Evolutionary conservation across 2,329 filamentous ascomycete species (phyloP).

Genomic region (Pseudocercospora crystallina): DNA sequence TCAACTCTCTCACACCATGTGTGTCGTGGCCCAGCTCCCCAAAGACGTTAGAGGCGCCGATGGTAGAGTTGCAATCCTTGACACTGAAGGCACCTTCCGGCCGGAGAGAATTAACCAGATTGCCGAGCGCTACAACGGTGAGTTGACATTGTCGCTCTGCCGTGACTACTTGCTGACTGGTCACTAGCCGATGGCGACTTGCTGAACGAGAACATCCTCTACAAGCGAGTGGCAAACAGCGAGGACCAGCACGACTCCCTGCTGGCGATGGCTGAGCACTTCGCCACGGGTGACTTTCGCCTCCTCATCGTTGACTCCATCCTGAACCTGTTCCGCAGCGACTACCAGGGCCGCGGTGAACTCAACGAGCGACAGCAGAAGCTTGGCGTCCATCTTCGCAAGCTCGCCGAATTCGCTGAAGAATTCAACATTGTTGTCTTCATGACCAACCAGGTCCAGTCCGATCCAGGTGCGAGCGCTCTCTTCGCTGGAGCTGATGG

Average conservation of each 20-base stretch:
- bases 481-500: slow-evolving; percentile 68
- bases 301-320: slow-evolving; percentile 69
- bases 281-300: slow-evolving; percentile 63
- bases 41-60: slow-evolving; percentile 64
- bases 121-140: slow-evolving; percentile 61
- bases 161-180: slow-evolving; percentile 7
- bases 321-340: slow-evolving; percentile 68
- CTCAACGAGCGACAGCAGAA: slow-evolving; percentile 68
- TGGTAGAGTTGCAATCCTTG: slow-evolving; percentile 69
- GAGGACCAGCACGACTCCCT: slow-evolving; percentile 66
- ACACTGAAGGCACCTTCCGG: slow-evolving; percentile 65
- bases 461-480: slow-evolving; percentile 66
- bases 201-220: slow-evolving; percentile 67
- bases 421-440: slow-evolving; percentile 67
- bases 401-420: slow-evolving; percentile 65
- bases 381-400: slow-evolving; percentile 64
- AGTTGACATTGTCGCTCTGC: not conserved
- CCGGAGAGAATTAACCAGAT: slow-evolving; percentile 68
- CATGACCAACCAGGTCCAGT: slow-evolving; percentile 72
- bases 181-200: slow-evolving; percentile 53
- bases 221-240: slow-evolving; percentile 64
- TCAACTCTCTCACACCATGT: slow-evolving; percentile 68
- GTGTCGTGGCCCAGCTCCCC: slow-evolving; percentile 59
- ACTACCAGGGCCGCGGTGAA: slow-evolving; percentile 66
- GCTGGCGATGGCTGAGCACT: slow-evolving; percentile 60